Base-by-base conservation (phyloP, 805 yeast species). In the Hemisphaericaspora nanyangensis region DNA sequence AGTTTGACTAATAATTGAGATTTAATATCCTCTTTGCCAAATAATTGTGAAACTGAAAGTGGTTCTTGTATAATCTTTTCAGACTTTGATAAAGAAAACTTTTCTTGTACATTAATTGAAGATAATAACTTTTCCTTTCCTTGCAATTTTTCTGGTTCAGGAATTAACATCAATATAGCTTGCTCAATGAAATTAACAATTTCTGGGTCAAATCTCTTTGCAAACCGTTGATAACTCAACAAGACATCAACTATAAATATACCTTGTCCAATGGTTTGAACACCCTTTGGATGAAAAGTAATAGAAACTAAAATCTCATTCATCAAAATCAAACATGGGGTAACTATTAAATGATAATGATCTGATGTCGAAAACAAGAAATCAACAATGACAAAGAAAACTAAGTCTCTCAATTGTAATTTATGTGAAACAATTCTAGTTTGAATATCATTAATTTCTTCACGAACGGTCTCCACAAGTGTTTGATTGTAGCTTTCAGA, bases 341-440 rank as follows among this genome's bases (percentile, higher is more conserved):
- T 90, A 4, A 82, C 90, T 8, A 93, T 84, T 43, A 89, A 70
- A 68, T 93, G 99, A 62, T 85, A 91, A 56, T 88, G 90, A 68
- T 93, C 99, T 0, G 99, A 93, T 1, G 97, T 88, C 0, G 99
- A 90, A 55, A 85, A 93, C 4, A 89, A 56, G 38, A 74, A 68
- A 6, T 97, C 97, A 41, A 90, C 70, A 5, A 88, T 51, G 0
- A 80, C 70, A 52, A 82, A 85, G 43, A 84, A 76, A 5, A 86
- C 61, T 42, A 88, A 61, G 54, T 89, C 95, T 40, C 56, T 44
- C 39, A 50, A 49, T 26, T 25, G 25, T 15, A 54, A 37, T 8
- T 20, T 39, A 42, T 17, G 39, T 2, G 24, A 13, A 6, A 35
- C 47, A 19, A 84, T 69, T 44, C 82, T 70, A 25, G 58, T 60